phyloP scores from a whole-genome alignment of 129 eudicot species.

The Logfia minima region DNA sequence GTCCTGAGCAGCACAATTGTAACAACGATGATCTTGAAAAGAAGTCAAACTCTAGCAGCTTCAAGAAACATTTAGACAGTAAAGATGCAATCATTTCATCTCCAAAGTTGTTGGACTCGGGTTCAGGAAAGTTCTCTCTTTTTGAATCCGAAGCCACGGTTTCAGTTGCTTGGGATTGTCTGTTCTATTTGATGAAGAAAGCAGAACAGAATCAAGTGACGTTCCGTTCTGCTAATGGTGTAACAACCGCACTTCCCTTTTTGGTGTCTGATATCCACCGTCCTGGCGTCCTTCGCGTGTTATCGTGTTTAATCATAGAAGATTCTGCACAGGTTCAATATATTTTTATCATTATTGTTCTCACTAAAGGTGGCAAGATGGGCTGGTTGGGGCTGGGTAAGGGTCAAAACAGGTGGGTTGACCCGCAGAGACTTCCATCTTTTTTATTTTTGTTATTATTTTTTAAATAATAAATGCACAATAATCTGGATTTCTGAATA shows the following conservation, averaged over 20 bases:
- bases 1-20: slow-evolving; percentile 53
- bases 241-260: slow-evolving; percentile 67
- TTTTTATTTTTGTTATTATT: no score
- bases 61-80: slow-evolving; percentile 78
- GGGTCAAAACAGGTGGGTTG: not conserved
- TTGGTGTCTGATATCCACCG: slow-evolving; percentile 86
- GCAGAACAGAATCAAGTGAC: slow-evolving; percentile 92
- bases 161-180: slow-evolving; percentile 84
- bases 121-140: slow-evolving; percentile 81
- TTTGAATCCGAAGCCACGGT: slow-evolving; percentile 79
- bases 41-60: slow-evolving; percentile 65
- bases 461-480: not conserved
- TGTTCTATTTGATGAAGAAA: slow-evolving; percentile 81
- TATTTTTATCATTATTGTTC: not conserved
- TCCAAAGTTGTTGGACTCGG: slow-evolving; percentile 74
- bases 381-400: not conserved
- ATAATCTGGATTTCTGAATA: not conserved
- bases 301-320: slow-evolving; percentile 89
- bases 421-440: not conserved
- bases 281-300: slow-evolving; percentile 84
- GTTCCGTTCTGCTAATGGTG: slow-evolving; percentile 86
- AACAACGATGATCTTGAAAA: slow-evolving; percentile 54
- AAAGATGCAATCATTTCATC: slow-evolving; percentile 88
- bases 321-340: slow-evolving; percentile 73
- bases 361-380: not conserved